Evolutionary conservation across 2,329 filamentous ascomycete species (phyloP), one percentile per base, ranked within the genome.

Genomic region (Trichoderma endophyticum): DNA sequence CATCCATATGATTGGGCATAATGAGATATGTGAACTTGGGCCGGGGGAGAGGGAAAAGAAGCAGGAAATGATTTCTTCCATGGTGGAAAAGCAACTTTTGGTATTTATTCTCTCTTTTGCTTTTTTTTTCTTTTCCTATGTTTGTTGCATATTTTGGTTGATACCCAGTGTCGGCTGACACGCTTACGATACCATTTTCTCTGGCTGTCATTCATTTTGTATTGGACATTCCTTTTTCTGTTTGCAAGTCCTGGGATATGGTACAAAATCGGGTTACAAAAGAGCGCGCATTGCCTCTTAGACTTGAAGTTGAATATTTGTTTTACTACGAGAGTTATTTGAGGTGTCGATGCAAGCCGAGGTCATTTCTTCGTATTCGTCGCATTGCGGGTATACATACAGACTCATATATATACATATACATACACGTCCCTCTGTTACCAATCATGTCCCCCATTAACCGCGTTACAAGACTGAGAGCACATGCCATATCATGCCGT

Each of bases 151-250:
- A 21, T 70, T 71, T 51, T 57, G 63, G 36, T 71, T 72, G 71
- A 75, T 74, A 72, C 73, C 71, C 73, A 56, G 71, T 64, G 68
- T 74, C 71, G 63, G 26, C 51, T 18, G 67, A 65, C 71, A 68
- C 63, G 54, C 51, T 70, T 65, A 72, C 60, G 68, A 70, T 70
- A 66, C 68, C 60, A 61, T 67, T 57, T 62, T 34, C 61, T 61
- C 57, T 21, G 68, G 51, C 60, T 64, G 34, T 68, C 64, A 60
- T 63, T 73, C 66, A 24, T 74, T 73, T 36, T 51, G 43, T 69
- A 57, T 51, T 36, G 61, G 61, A 63, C 67, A 70, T 70, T 71
- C 61, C 24, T 66, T 70, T 61, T 56, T 34, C 32, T 59, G n/a
- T 67, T 51, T 24, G 15, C 59, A 30, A 62, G 67, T 61, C 67